Base-by-base conservation (phyloP, 2,329 filamentous ascomycete genomes). In the Parascedosporium putredinis region DNA sequence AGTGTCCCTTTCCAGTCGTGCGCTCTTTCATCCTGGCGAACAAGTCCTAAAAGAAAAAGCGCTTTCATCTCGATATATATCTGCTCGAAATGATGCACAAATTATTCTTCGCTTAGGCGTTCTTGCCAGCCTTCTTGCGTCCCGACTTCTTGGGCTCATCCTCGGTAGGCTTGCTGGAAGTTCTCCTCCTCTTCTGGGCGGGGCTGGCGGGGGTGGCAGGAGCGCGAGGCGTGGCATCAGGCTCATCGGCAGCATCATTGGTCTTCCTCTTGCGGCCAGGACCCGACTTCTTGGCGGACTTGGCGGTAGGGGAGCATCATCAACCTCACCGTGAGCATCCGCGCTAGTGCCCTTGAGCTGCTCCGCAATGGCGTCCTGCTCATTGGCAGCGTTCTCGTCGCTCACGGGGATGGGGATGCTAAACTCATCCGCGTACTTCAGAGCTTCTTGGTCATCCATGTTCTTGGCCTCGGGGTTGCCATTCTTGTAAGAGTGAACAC, bases 401-500 rank as follows among this genome's bases (percentile, higher is more conserved):
- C 73, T 59, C 31, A 70, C 67, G 9, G 76, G 75, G 60, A 78
- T 70, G 54, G 73, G 66, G 54, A 83, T 76, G 57, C 69, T 65
- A 60, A 74, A 72, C 53, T 73, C 68, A 46, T 83, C 76, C n/a
- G 78, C 78, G 54, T 83, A 83, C 58, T 68, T 66, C 23, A 76
- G 68, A 2, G 79, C 79, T 54, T 81, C 77, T 33, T 78, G 71
- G 51, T 83, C 79, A 2, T 64, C 66, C 79, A 83, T 83, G 55
- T 74, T 68, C 60, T 79, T 78, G 55, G 79, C 79, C 5, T 69
- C 61, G 4, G 64, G 60, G 67, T 82, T 83, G 55, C 76, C 77
- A 29, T 65, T 62, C 71, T 81, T 81, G 69, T 83, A 83, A 2
- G 78, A 79, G 63, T 81, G 76, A 24, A 82, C 77, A 51, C 78